Conservation (phyloP, 2,329 filamentous ascomycete genomes). For the Podosphaera aphanis region DNA sequence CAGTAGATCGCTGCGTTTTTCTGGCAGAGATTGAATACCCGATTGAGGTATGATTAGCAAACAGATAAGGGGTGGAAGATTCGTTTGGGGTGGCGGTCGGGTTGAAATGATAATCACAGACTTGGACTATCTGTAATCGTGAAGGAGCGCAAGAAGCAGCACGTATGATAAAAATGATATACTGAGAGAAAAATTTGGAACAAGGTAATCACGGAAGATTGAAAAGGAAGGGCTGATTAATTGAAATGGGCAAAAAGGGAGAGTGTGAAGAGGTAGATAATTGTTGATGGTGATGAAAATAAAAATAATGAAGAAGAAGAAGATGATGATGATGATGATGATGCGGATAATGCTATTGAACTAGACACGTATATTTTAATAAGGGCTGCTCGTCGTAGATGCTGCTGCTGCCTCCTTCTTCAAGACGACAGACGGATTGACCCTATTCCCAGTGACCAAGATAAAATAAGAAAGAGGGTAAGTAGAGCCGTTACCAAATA, state of each 20-base stretch:
- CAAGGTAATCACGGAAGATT: background rate
- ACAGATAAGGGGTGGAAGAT: background rate
- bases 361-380: background rate
- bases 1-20: background rate
- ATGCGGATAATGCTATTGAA: background rate
- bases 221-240: background rate
- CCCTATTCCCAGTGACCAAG: background rate
- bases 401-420: background rate
- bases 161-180: background rate
- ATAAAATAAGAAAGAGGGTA: background rate
- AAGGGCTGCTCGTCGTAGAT: no score
- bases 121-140: background rate
- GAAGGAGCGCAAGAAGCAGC: background rate
- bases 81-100: background rate
- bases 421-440: background rate
- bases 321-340: background rate
- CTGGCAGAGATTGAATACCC: background rate
- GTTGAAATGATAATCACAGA: background rate
- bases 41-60: background rate
- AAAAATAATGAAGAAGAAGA: background rate
- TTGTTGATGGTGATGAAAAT: background rate
- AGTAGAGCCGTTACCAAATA: background rate
- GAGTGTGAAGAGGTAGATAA: background rate
- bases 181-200: background rate
- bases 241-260: background rate